Base-by-base conservation (phyloP, 2,329 filamentous ascomycete species). In the Aspergillus pseudoglaucus region DNA sequence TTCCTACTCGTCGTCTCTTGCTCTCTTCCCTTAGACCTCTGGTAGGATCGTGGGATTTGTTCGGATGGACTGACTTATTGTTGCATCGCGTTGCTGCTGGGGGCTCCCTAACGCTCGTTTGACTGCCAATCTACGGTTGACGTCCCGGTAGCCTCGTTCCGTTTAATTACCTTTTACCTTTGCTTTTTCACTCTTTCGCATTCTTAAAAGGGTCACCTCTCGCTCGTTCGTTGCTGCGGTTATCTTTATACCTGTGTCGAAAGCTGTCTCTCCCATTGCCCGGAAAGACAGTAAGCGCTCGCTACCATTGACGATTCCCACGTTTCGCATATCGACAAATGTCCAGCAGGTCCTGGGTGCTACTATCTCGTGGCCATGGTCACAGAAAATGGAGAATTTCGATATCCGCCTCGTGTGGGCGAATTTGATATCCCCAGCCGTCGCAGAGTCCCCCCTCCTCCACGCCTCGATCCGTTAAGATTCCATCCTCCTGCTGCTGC, bases 311-410 rank as follows among this genome's bases (percentile, higher is more conserved):
- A 39, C 27, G 47, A 51, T 45, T 46, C 49, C 37, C n/a, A 39
- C 37, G 17, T 39, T 32, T 38, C 43, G 48, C 42, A 47, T 42
- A 51, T 53, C 57, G 61, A 67, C 66, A 61, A 70, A 70, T 70
- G 67, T 70, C 64, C 66, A 66, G 56, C 63, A 57, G 58, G 61
- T 59, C 57, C 61, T 64, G 60, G 56, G 54, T 39, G 17, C 25
- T 63, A 50, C 54, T 58, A 59, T 53, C 50, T 59, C 59, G 68
- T 70, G 68, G 66, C 68, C 65, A 71, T 71, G 68, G 67, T 69
- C 68, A 70, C 66, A 65, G 66, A 64, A 63, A 64, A 65, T 67
- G 66, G 61, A 59, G 61, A 59, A 51, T 53, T 57, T 62, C 64
- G 59, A 56, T 65, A 61, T 56, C 60, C 60, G 53, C 59, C 61